Evolutionary conservation across 768 basidiomycete species (phyloP).

Genomic region (Kwoniella mangroviensis): DNA sequence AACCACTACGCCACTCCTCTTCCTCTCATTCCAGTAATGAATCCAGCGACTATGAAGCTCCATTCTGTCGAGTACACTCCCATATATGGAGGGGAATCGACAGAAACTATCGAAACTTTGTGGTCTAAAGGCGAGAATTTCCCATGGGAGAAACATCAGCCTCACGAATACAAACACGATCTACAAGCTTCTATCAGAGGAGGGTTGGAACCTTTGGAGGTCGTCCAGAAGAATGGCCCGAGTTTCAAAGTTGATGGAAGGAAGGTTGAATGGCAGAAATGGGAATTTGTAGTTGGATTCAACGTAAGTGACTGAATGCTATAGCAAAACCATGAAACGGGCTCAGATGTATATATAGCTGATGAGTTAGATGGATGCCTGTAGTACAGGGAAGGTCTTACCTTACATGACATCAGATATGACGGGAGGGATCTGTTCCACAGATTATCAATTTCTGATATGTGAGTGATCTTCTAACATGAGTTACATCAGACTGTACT

Average conservation of each 20-base stretch:
- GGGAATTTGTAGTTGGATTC: constrained; percentile 85
- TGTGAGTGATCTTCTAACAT: not conserved
- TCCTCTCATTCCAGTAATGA: constrained; percentile 18
- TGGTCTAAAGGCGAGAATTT: constrained; percentile 15
- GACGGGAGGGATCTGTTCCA: constrained; percentile 40
- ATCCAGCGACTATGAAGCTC: constrained; percentile 18
- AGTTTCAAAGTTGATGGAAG: constrained; percentile 66
- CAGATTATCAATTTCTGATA: constrained; percentile 39
- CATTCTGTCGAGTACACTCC: constrained; percentile 17
- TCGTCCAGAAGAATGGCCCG: constrained; percentile 12
- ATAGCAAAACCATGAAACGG: too few relatives aligned
- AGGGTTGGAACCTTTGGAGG: constrained; percentile 3
- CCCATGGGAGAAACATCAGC: constrained; percentile 21
- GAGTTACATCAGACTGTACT: too few relatives aligned
- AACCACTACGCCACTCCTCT: constrained; percentile 30
- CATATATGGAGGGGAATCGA: constrained; percentile 19
- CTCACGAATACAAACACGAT: constrained; percentile 17
- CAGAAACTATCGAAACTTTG: constrained; percentile 17
- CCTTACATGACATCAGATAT: constrained; percentile 40
- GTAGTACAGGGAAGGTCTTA: constrained; percentile 34
- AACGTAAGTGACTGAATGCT: constrained; percentile 40
- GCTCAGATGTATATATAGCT: too few relatives aligned
- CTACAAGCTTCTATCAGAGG: constrained; percentile 4
- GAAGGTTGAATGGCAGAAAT: constrained; percentile 88
- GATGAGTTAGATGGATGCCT: too few relatives aligned